Evolutionary conservation across 1,139 yeast genomes (phyloP).

Genomic region (Taphrina wiesneri): DNA sequence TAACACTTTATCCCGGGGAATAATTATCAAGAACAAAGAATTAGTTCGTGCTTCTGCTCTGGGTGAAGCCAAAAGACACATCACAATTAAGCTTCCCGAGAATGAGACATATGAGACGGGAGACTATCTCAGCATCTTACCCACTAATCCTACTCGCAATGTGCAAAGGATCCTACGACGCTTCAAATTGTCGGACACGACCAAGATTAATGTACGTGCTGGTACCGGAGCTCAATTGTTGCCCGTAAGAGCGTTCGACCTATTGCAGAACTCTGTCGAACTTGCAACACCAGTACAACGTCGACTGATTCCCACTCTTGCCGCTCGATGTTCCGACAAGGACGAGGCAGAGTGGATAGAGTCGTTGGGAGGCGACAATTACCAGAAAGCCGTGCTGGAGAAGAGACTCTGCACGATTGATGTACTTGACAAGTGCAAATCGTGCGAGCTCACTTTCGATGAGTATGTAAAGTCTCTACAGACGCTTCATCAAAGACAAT

Average conservation of each 20-base stretch:
- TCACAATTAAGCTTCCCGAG: slow-evolving; percentile 27
- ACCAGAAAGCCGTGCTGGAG: slow-evolving; percentile 19
- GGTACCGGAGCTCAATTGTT: slow-evolving; percentile 6
- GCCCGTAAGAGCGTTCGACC: slow-evolving; percentile 25
- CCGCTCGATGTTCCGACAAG: slow-evolving; percentile 3
- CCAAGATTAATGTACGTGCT: slow-evolving; percentile 22
- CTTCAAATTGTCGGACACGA: slow-evolving; percentile 27
- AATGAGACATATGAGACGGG: slow-evolving; percentile 26
- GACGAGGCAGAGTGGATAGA: slow-evolving; percentile 19
- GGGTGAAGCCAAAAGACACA: slow-evolving; percentile 28
- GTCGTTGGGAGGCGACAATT: slow-evolving; percentile 29
- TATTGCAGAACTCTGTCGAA: slow-evolving; percentile 21
- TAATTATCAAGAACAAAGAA: slow-evolving; percentile 8
- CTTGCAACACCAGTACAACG: slow-evolving; percentile 25
- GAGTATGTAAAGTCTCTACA: slow-evolving; percentile 22
- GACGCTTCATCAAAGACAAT: slow-evolving; percentile 28
- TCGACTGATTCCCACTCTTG: slow-evolving; percentile 14
- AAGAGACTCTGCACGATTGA: slow-evolving; percentile 28
- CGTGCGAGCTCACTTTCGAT: slow-evolving; percentile 23
- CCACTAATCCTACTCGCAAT: slow-evolving; percentile 27
- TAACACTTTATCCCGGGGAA: slow-evolving; percentile 8
- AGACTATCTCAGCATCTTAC: slow-evolving; percentile 32
- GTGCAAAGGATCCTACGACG: slow-evolving; percentile 23
- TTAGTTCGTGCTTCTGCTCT: slow-evolving; percentile 9
- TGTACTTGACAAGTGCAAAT: slow-evolving; percentile 24